These are phyloP conservation scores for Ceratocystis destructans DNA, from an alignment of 2,329 filamentous ascomycete genomes.

Conservation along the genomic window DNA sequence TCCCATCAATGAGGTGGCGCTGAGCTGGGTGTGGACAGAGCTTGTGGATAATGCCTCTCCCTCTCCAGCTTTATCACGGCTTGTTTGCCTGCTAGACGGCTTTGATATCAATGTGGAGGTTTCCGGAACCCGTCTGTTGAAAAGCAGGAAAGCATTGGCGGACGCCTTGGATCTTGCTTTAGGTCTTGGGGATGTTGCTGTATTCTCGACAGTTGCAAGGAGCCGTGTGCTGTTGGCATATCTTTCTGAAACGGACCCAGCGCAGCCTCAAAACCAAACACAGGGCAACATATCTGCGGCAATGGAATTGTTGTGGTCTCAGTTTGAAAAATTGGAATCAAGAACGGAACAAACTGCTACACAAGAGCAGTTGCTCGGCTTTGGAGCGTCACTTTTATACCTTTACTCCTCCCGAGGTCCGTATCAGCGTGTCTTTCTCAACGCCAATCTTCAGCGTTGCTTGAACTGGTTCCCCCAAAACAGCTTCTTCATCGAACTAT, in stretches of 20 bases:
- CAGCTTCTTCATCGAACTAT: constrained; percentile 58
- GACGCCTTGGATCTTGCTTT: constrained; percentile 43
- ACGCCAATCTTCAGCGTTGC: constrained; percentile 46
- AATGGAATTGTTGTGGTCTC: constrained; percentile 30
- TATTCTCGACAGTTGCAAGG: constrained; percentile 45
- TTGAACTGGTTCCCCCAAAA: constrained; percentile 58
- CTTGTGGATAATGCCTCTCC: constrained; percentile 28
- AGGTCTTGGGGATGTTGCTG: constrained; percentile 33
- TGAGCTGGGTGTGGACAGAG: constrained; percentile 54
- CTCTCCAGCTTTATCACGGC: constrained; percentile 26
- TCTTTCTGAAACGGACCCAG: constrained; percentile 33
- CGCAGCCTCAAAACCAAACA: constrained; percentile 31
- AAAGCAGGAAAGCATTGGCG: constrained; percentile 38
- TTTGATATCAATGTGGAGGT: constrained; percentile 20
- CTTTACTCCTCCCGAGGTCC: constrained; percentile 45
- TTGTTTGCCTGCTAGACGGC: constrained; percentile 31
- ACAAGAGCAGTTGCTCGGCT: constrained; percentile 57
- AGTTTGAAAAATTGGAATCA: constrained; percentile 32
- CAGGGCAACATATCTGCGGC: constrained; percentile 46
- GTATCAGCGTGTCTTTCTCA: constrained; percentile 54
- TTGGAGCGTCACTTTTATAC: constrained; percentile 50
- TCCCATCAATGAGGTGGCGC: constrained; percentile 6
- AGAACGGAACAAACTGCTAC: constrained; percentile 27
- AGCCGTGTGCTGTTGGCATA: constrained; percentile 55
- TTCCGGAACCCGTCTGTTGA: constrained; percentile 35